Evolutionary conservation across 2,329 filamentous ascomycete genomes (phyloP), one percentile per base, ranked within the genome.

Genomic region (Arachnopeziza araneosa): DNA sequence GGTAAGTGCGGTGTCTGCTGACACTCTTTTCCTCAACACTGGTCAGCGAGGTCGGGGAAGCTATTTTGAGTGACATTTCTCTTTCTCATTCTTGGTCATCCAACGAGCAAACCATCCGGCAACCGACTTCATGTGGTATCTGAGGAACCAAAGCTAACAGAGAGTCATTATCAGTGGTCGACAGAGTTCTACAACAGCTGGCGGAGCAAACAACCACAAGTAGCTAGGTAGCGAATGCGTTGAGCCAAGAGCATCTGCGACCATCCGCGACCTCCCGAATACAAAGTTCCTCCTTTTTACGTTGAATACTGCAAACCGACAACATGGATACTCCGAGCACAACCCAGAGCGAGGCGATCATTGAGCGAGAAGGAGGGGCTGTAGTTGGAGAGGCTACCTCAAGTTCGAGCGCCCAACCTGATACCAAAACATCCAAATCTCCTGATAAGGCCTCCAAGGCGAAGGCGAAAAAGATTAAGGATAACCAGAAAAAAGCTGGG

Each of bases 311-410:
- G 17, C 36, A 44, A 44, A 44, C 36, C 36, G 17, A 14, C n/a
- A 56, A 26, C 55, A 67, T 67, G 65, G 65, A 67, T 63, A 67
- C 65, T 55, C 65, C 65, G 32, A 66, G 52, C 54, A 66, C 65
- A 22, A 64, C 51, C 60, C 64, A 64, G 54, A 65, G 65, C 24
- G 65, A 63, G 17, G 57, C 60, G 24, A 54, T 56, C 22, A 61
- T 59, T 17, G 66, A 67, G 60, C 60, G 65, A 22, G 64, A 64
- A 22, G 65, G 63, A 23, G 44, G 36, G 19, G 12, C 64, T 48
- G 52, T 57, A 12, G 54, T 54, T n/a, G 61, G 59, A 17, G 65
- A 67, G 50, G 55, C 50, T 44, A 44, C 36, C 12, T 19, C 36
- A 21, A 60, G 56, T 26, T 53, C 56, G 5, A 58, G 50, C 50